Base-by-base conservation (phyloP, 495 filamentous ascomycete genomes). In the Aspergillus panamensis region DNA sequence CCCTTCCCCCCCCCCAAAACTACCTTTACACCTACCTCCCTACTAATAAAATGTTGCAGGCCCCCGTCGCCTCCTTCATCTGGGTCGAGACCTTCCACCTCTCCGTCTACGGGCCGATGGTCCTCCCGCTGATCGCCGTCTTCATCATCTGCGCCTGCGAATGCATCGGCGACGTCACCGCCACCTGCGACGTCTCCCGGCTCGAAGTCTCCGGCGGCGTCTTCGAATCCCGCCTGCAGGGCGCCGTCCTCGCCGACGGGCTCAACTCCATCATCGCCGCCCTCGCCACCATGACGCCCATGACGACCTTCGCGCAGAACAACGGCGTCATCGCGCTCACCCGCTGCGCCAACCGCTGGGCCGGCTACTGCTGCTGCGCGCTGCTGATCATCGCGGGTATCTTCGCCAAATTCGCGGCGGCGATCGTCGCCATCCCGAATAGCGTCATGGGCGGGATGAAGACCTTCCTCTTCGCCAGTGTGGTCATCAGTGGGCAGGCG, bases 301-400 rank as follows among this genome's bases (percentile, higher is more conserved):
- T 93, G 85, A 85, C 81, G 8, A 89, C 85, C 61, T 86, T 85
- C 50, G 86, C 91, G 0, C 90, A 96, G 72, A 96, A 96, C 73
- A 97, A 97, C 73, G 86, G 91, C 60, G 92, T 97, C 54, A 96
- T 97, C 61, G 86, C 90, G 5, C 78, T 96, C 19, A 96, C 91
- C 3, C 83, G 90, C 17, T 96, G 92, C 71, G 92, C 92, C 0
- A 97, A 94, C 71, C 84, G 92, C 51, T 88, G 83, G 8, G 92
- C 92, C 4, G 92, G 92, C 7, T 96, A 91, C 66, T 82, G 71
- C 52, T 78, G 73, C 66, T 89, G 89, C 75, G 73, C 90, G 61
- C 95, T 95, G 77, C 77, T 96, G 16, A 73, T 96, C 53, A 68
- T 96, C 67, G 91, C 92, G 85, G 92, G 92, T 35, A 77, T 96